Conservation (phyloP, 805 yeast species). For the Komagataella pseudopastoris region DNA sequence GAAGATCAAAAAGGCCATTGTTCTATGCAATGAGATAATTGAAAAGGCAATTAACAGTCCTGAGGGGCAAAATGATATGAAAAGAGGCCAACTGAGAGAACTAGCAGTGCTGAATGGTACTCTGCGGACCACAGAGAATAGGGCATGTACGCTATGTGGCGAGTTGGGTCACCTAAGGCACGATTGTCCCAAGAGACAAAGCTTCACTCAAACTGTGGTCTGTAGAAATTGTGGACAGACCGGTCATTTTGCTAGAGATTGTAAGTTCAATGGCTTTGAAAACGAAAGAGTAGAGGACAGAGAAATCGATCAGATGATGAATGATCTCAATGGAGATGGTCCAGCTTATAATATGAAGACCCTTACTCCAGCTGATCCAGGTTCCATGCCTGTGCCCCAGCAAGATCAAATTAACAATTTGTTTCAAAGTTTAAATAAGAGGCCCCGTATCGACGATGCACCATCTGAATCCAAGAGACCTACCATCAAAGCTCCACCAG, state of each 20-base stretch:
- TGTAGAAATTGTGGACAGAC: constrained; percentile 70
- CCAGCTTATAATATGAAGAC: constrained; percentile 3
- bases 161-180: constrained; percentile 48
- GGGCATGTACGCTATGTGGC: constrained; percentile 55
- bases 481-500: constrained; percentile 10
- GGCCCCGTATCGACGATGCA: constrained; percentile 3
- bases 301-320: constrained; percentile 38
- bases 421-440: not conserved
- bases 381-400: not conserved
- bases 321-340: constrained; percentile 24
- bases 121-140: constrained; percentile 52
- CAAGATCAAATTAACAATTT: not conserved
- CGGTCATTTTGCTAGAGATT: constrained; percentile 87
- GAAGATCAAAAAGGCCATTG: constrained; percentile 62
- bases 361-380: constrained; percentile 2
- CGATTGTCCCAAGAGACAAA: constrained; percentile 47
- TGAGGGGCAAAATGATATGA: constrained; percentile 84
- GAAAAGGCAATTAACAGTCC: constrained; percentile 81
- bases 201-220: constrained; percentile 39
- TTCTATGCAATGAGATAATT: constrained; percentile 61
- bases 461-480: not conserved
- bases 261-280: constrained; percentile 25
- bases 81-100: constrained; percentile 82
- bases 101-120: constrained; percentile 94
- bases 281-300: constrained; percentile 21